Evolutionary conservation across 495 filamentous ascomycete species (phyloP).

Genomic region (Aspergillus nidulans): DNA sequence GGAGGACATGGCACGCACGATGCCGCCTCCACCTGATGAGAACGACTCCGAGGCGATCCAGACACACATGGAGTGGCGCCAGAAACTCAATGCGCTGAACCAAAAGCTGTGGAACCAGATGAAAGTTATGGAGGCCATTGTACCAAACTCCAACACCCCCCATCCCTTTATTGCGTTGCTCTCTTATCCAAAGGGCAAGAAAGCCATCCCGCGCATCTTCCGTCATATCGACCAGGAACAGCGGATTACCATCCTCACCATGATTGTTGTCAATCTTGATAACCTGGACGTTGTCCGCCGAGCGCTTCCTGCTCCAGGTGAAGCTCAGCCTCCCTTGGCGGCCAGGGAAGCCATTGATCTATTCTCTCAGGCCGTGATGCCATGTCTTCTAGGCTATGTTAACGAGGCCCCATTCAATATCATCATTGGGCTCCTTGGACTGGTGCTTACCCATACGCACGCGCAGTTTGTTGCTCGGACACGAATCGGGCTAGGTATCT

Average conservation of each 20-base stretch:
- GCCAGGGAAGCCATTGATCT: constrained; percentile 89
- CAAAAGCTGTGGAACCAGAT: constrained; percentile 75
- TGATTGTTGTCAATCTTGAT: constrained; percentile 94
- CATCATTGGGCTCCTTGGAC: constrained; percentile 79
- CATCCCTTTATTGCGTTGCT: constrained; percentile 98
- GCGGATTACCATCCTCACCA: constrained; percentile 87
- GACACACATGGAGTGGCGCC: constrained; percentile 65
- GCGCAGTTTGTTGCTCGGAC: constrained; percentile 73
- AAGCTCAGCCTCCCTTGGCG: constrained; percentile 62
- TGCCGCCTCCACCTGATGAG: constrained; percentile 64
- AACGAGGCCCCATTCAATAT: constrained; percentile 88
- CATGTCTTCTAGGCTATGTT: constrained; percentile 78
- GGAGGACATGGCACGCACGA: constrained; percentile 90
- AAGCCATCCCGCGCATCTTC: constrained; percentile 90
- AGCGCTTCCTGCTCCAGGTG: constrained; percentile 64
- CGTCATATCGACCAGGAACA: constrained; percentile 88
- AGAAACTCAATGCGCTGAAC: constrained; percentile 67
- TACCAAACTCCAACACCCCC: constrained; percentile 60
- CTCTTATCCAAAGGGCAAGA: constrained; percentile 93
- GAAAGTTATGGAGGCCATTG: constrained; percentile 87
- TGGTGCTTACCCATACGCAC: constrained; percentile 78
- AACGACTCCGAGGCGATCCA: constrained; percentile 61
- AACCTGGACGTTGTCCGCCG: constrained; percentile 80
- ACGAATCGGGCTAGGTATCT: constrained; percentile 77
- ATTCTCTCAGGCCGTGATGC: constrained; percentile 83